Evolutionary conservation across 108 stramenopile species (phyloP).

Genomic region (Fragilaria radians): DNA sequence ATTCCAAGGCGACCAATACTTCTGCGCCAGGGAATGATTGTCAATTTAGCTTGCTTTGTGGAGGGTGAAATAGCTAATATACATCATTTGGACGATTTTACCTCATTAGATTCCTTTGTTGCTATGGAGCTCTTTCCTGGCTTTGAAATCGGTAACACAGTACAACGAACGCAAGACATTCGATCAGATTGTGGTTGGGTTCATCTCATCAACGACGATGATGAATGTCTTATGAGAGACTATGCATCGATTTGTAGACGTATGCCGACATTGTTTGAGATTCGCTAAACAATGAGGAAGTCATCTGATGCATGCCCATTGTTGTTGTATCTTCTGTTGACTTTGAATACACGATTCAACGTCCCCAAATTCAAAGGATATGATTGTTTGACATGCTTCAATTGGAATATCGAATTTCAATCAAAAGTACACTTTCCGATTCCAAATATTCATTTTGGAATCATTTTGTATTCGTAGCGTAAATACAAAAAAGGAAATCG

Average conservation of each 20-base stretch:
- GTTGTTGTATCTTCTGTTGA: too few relatives aligned
- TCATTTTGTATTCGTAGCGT: too few relatives aligned
- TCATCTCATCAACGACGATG: constrained; percentile 44
- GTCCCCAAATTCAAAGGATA: too few relatives aligned
- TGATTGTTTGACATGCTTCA: too few relatives aligned
- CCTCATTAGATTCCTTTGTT: constrained; percentile 30
- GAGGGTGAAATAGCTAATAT: constrained; percentile 34
- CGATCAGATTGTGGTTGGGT: constrained; percentile 52
- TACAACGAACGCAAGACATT: constrained; percentile 44
- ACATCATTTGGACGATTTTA: constrained; percentile 25
- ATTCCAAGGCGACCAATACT: constrained; percentile 12
- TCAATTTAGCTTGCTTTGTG: constrained; percentile 38
- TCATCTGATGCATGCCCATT: too few relatives aligned
- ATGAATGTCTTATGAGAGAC: constrained; percentile 30
- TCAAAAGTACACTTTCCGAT: too few relatives aligned
- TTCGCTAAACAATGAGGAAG: background rate
- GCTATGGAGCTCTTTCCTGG: constrained; percentile 43
- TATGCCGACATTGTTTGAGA: background rate
- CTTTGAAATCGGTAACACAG: constrained; percentile 28
- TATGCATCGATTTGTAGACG: constrained; percentile 8
- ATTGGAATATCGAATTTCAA: too few relatives aligned
- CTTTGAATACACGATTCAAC: too few relatives aligned
- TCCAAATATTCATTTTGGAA: too few relatives aligned
- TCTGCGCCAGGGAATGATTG: constrained; percentile 33
- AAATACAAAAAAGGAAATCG: too few relatives aligned